Evolutionary conservation across 2,329 filamentous ascomycete genomes (phyloP).

Genomic region (Neofusicoccum cordaticola): DNA sequence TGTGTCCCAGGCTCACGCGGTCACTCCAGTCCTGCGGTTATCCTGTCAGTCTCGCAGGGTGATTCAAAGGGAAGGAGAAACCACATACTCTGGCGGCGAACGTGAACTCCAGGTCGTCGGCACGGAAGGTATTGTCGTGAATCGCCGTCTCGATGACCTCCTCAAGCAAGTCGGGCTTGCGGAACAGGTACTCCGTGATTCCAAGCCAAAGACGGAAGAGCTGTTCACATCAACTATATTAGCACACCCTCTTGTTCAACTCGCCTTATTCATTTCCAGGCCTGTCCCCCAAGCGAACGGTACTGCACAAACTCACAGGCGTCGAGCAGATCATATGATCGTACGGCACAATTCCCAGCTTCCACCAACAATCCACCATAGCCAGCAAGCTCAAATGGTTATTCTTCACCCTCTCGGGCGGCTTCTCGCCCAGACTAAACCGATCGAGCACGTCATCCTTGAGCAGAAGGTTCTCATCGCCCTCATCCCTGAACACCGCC

Average conservation of each 20-base stretch:
- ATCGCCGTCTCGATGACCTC: constrained; percentile 83
- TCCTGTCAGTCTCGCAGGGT: neutral
- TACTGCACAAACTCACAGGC: constrained; percentile 53
- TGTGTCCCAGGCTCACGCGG: constrained; percentile 85
- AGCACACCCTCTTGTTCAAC: neutral
- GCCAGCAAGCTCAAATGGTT: constrained; percentile 91
- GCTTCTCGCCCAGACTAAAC: constrained; percentile 75
- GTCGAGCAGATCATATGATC: constrained; percentile 99
- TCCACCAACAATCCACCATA: constrained; percentile 98
- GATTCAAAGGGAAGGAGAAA: neutral
- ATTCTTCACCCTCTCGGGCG: constrained; percentile 71
- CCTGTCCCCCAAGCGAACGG: too few relatives aligned
- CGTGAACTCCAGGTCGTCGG: constrained; percentile 94
- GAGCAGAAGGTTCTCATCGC: constrained; percentile 64
- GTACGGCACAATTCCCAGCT: constrained; percentile 88
- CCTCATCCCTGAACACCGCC: constrained; percentile 61
- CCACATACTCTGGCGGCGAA: constrained; percentile 74
- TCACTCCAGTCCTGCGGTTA: constrained; percentile 81
- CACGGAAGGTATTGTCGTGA: constrained; percentile 86
- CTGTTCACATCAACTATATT: constrained; percentile 30
- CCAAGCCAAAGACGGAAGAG: constrained; percentile 95
- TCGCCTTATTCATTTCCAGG: neutral
- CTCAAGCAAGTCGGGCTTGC: constrained; percentile 74
- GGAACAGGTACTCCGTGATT: constrained; percentile 95
- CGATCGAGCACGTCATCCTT: constrained; percentile 79